phyloP scores from a whole-genome alignment of 805 yeast species.

The Schwanniomyces sp. region DNA sequence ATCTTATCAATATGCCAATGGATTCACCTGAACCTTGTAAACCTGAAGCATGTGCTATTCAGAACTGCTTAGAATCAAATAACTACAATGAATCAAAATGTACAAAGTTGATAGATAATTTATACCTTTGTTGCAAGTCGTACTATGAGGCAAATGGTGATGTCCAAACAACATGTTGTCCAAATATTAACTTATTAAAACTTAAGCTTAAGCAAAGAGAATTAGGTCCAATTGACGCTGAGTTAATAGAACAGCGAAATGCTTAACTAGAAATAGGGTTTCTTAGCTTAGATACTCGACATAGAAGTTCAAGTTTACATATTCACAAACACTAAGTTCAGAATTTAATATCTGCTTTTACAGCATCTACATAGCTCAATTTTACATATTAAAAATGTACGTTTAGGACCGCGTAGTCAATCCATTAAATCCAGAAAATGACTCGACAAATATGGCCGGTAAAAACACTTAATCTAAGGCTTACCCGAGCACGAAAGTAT shows the following conservation, averaged over 20 bases:
- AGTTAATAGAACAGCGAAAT: constrained; percentile 28
- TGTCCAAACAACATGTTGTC: constrained; percentile 74
- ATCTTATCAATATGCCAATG: constrained; percentile 1
- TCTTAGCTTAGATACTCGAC: not conserved
- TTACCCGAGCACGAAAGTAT: constrained; percentile 87
- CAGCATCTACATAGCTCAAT: no score
- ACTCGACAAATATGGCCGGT: constrained; percentile 60
- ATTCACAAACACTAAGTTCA: not conserved
- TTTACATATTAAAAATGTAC: constrained; percentile 39
- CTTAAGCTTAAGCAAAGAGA: constrained; percentile 66
- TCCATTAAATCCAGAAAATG: constrained; percentile 34
- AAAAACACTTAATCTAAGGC: constrained; percentile 72
- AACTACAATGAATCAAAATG: constrained; percentile 77
- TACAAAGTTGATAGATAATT: constrained; percentile 60
- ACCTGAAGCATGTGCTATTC: constrained; percentile 79
- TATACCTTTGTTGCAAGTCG: constrained; percentile 72
- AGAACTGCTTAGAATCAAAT: constrained; percentile 65
- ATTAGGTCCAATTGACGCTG: constrained; percentile 59
- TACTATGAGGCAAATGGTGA: constrained; percentile 66
- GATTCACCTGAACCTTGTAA: constrained; percentile 55
- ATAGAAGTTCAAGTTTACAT: not conserved
- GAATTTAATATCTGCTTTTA: not conserved
- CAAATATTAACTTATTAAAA: constrained; percentile 60
- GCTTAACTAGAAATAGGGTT: constrained; percentile 3
- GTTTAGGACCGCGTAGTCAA: constrained; percentile 76